These are phyloP conservation scores for Cadophora malorum DNA, from an alignment of 2,329 filamentous ascomycete genomes.

Conservation along the genomic window DNA sequence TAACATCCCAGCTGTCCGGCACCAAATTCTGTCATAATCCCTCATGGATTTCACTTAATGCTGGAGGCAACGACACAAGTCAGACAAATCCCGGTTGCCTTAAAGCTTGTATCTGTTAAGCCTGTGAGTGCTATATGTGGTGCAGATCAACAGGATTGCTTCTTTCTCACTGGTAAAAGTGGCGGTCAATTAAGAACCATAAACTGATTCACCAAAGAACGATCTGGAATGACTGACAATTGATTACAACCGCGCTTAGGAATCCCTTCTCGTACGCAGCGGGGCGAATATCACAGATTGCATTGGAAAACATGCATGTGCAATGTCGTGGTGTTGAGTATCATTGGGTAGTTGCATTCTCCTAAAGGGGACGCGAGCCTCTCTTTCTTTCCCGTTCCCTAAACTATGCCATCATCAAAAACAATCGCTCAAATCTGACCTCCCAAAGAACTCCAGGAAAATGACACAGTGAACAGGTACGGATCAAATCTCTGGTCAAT, in stretches of 20 bases:
- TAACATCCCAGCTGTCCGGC: neutral
- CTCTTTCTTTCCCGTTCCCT: neutral
- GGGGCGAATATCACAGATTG: neutral
- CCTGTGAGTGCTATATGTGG: too few relatives aligned
- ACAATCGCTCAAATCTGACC: neutral
- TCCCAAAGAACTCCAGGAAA: neutral
- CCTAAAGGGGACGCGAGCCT: neutral
- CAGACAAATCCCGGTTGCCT: neutral
- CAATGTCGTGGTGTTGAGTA: neutral
- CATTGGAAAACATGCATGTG: neutral
- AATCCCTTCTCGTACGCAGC: neutral
- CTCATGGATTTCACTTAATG: neutral
- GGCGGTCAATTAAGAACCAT: neutral
- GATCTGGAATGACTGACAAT: too few relatives aligned
- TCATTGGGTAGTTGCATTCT: conserved; percentile 3
- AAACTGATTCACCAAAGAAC: neutral
- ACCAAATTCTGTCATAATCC: neutral
- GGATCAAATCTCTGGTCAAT: neutral
- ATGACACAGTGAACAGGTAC: neutral
- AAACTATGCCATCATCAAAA: neutral
- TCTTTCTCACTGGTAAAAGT: neutral
- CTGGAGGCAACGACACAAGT: neutral
- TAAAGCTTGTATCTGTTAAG: neutral
- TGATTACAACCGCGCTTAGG: conserved; percentile 10
- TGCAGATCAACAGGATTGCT: neutral